These are phyloP conservation scores for Pythium folliculosum DNA, from an alignment of 352 stramenopile genomes.

Conservation along the genomic window DNA sequence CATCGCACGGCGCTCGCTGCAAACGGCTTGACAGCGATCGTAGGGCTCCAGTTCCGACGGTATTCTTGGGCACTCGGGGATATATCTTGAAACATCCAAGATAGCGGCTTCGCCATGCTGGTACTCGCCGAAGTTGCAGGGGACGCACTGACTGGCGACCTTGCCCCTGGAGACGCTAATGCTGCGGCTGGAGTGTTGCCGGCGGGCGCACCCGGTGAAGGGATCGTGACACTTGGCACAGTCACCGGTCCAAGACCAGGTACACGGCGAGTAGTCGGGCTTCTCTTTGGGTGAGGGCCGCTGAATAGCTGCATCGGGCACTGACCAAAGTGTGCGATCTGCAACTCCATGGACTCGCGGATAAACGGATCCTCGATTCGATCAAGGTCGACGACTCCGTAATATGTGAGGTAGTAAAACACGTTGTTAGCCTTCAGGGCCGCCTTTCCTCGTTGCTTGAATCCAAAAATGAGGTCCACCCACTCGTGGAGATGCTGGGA, in stretches of 20 bases:
- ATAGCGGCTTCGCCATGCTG: conserved; percentile 43
- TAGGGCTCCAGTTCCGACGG: conserved; percentile 57
- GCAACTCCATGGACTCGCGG: conserved; percentile 94
- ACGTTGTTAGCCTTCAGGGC: conserved; percentile 96
- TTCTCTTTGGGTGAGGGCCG: conserved; percentile 69
- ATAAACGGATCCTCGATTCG: conserved; percentile 94
- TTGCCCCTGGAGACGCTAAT: conserved; percentile 6
- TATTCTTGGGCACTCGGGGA: conserved; percentile 55
- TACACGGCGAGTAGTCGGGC: conserved; percentile 10
- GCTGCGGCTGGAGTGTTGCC: not conserved
- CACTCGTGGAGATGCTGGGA: conserved; percentile 97
- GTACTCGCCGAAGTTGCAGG: not conserved
- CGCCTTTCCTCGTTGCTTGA: conserved; percentile 95
- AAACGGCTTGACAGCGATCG: conserved; percentile 62
- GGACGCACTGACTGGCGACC: conserved; percentile 15
- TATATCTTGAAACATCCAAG: conserved; percentile 64
- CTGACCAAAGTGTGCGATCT: conserved; percentile 99
- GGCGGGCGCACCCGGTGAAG: conserved; percentile 14
- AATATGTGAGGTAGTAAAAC: conserved; percentile 94
- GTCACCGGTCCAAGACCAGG: conserved; percentile 8
- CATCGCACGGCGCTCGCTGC: conserved; percentile 53
- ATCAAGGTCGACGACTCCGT: conserved; percentile 96
- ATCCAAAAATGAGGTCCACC: conserved; percentile 99
- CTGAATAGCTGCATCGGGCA: conserved; percentile 95
- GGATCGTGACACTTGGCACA: conserved; percentile 28